Evolutionary conservation across 495 filamentous ascomycete genomes (phyloP), one percentile per base, ranked within the genome.

Genomic region (Haplographium delicatum): DNA sequence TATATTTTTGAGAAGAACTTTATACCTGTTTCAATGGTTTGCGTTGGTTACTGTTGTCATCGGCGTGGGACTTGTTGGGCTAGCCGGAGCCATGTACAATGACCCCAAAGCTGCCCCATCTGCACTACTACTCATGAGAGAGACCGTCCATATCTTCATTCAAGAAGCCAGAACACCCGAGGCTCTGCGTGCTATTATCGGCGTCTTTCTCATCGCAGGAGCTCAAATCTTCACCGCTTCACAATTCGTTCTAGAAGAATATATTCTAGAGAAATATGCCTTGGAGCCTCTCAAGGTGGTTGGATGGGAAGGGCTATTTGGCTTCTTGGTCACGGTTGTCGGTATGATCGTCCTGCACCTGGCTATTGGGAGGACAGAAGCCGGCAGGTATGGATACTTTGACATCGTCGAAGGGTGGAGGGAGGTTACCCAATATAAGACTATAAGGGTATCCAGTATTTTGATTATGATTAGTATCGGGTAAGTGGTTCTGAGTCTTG

Each of bases 381-480:
- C 79, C 1, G 90, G 91, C 1, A 72, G 73, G 30, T 78, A 85
- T 57, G 91, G 91, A 24, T 91, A 90, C 61, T 98, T 96, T 61
- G 90, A 98, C 65, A 79, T 86, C 53, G 79, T 78, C 9, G 89
- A 96, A 60, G 94, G 89, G 2, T 86, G 85, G 74, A 70, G 76
- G 23, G 76, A 98, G 68, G 76, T 98, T 53, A 75, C 78, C 2
- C 64, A 78, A 19, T 80, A 94, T 62, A 73, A 68, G n/a, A 58
- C 75, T 1, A 81, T 98, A 44, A 79, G 80, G 23, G 56, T 91
- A 0, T 84, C 85, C 5, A 91, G 86, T 42, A 20, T 97, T 13
- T 62, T 91, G 33, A 97, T 96, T 54, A 98, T 98, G 93, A 79
- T 98, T 58, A 91, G 85, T 62, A 97, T 98, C 62, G 90, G 90